Evolutionary conservation across 495 filamentous ascomycete species (phyloP).

Genomic region (Peziza echinospora): DNA sequence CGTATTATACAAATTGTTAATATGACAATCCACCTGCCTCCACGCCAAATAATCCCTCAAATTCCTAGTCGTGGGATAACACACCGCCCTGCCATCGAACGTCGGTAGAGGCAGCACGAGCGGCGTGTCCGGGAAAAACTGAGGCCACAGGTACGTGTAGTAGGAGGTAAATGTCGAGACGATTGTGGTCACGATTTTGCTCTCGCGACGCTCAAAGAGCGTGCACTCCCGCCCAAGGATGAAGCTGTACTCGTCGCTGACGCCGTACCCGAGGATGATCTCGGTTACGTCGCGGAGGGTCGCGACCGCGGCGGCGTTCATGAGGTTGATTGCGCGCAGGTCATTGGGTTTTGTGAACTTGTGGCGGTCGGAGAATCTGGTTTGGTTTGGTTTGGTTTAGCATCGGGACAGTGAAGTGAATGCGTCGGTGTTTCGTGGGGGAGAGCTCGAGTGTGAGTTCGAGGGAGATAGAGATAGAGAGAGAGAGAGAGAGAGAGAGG

Average conservation of each 20-base stretch:
- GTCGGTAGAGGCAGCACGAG: conserved; percentile 58
- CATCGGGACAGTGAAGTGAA: too few species aligned
- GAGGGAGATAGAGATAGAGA: not conserved
- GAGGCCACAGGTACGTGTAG: conserved; percentile 63
- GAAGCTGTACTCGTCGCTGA: conserved; percentile 80
- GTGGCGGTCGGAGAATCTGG: conserved; percentile 60
- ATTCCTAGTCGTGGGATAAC: conserved; percentile 58
- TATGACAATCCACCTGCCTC: conserved; percentile 93
- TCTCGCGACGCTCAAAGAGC: conserved; percentile 70
- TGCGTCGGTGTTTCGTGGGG: not conserved
- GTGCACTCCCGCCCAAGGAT: conserved; percentile 59
- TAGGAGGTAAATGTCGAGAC: conserved; percentile 85
- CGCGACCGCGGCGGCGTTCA: conserved; percentile 73
- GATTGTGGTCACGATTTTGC: conserved; percentile 75
- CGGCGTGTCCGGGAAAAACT: conserved; percentile 44
- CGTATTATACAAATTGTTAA: conserved; percentile 96
- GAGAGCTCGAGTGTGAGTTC: not conserved
- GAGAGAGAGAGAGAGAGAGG: not conserved
- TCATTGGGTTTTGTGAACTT: conserved; percentile 84
- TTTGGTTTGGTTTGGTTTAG: not conserved
- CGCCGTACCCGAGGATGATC: conserved; percentile 67
- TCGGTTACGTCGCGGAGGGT: conserved; percentile 73
- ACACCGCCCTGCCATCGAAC: conserved; percentile 80
- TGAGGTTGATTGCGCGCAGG: conserved; percentile 61
- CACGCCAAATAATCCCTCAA: conserved; percentile 89